These are phyloP conservation scores for Endotrypanum monterogeii DNA, from an alignment of 208 protist genomes.

Conservation along the genomic window DNA sequence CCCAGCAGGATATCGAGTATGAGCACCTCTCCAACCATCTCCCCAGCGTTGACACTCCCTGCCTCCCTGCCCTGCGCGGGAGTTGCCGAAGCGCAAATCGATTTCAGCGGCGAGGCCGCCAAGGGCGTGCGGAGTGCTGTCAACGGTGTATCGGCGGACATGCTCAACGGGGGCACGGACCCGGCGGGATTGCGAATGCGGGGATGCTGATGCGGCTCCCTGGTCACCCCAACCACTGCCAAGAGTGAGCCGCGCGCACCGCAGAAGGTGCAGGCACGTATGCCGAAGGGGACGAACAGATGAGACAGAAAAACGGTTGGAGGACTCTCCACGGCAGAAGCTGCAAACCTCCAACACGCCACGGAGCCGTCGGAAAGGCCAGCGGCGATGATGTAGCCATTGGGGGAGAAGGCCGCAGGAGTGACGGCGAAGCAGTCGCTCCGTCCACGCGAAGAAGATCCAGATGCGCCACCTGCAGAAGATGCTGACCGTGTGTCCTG, in stretches of 20 bases:
- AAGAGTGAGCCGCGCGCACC: constrained; percentile 65
- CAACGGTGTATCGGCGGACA: neutral
- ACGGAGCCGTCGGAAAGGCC: constrained; percentile 80
- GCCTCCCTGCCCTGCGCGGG: neutral
- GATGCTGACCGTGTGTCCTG: neutral
- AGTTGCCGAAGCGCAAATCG: neutral
- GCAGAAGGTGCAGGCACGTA: constrained; percentile 65
- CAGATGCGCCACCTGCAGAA: neutral
- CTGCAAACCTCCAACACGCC: constrained; percentile 63
- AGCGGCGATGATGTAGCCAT: constrained; percentile 68
- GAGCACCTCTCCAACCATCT: constrained; percentile 39
- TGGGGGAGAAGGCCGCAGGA: constrained; percentile 55
- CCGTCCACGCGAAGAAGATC: neutral
- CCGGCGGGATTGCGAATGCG: neutral
- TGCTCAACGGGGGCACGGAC: neutral
- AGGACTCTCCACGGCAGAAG: constrained; percentile 26
- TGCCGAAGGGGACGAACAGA: constrained; percentile 49
- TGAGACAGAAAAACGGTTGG: constrained; percentile 44
- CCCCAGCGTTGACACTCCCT: neutral
- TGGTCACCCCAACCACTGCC: constrained; percentile 53
- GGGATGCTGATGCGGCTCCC: constrained; percentile 37
- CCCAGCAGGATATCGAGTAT: constrained; percentile 41
- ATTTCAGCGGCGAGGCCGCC: neutral
- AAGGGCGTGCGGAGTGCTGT: neutral
- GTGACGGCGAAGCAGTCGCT: constrained; percentile 41